Percentiles rank a stretch among this genome's conserved stretches.
These are phyloP conservation scores for Lactarius pseudohatsudake DNA, from an alignment of 768 basidiomycete species.

Conservation along the genomic window DNA sequence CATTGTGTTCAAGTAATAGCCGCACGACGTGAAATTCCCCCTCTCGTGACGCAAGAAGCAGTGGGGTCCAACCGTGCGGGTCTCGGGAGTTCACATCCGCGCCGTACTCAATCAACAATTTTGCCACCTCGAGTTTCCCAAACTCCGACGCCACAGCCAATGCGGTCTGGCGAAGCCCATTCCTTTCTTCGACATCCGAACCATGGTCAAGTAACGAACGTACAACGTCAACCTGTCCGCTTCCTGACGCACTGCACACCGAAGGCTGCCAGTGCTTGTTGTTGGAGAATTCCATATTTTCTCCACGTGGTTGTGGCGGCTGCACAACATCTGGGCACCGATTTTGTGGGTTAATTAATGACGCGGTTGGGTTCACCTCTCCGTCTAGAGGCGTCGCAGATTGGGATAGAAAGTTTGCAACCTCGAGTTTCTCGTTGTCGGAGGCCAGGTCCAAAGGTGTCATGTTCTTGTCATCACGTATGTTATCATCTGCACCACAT, in stretches of 20 bases:
- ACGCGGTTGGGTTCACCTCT: background rate
- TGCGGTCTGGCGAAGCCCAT: background rate
- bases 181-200: background rate
- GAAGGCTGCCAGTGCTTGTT: background rate
- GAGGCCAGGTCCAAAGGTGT: background rate
- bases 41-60: background rate
- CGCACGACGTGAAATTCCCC: background rate
- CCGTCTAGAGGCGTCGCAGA: background rate
- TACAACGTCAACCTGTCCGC: background rate
- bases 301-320: background rate
- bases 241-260: background rate
- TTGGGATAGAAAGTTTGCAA: background rate
- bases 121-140: background rate
- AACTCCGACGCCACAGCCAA: background rate
- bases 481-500: background rate
- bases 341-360: background rate
- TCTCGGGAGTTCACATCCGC: conserved; percentile 1
- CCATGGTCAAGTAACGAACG: background rate
- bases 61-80: background rate
- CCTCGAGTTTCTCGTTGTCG: background rate
- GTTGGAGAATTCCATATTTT: background rate
- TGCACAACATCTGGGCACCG: background rate
- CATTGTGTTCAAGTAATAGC: background rate
- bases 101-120: background rate
- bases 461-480: background rate